These are phyloP conservation scores for Xanthoconium purpureum DNA, from an alignment of 768 basidiomycete species.

Conservation along the genomic window DNA sequence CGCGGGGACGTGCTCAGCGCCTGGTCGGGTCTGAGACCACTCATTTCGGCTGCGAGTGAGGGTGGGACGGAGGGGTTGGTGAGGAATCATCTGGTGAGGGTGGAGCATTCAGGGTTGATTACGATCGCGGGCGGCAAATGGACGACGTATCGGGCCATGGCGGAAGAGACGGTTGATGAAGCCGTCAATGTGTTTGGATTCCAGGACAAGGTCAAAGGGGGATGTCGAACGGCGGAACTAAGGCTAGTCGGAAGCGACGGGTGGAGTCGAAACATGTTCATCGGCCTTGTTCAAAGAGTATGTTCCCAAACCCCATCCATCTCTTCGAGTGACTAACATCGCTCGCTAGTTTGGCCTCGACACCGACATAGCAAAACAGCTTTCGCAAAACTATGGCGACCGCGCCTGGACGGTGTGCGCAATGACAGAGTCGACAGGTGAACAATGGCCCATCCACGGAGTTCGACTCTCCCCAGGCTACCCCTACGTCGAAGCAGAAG, in stretches of 20 bases:
- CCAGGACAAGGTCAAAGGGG: conserved; percentile 47
- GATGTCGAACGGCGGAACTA: conserved; percentile 76
- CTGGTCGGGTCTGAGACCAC: conserved; percentile 89
- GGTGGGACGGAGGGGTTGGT: conserved; percentile 84
- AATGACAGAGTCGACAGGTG: conserved; percentile 72
- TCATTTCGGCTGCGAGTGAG: conserved; percentile 78
- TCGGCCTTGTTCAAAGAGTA: conserved; percentile 88
- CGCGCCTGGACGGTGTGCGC: conserved; percentile 93
- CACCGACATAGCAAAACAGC: conserved; percentile 88
- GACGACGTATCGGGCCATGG: conserved; percentile 98
- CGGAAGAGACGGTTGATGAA: conserved; percentile 87
- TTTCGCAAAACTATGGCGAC: conserved; percentile 94
- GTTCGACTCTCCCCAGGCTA: conserved; percentile 66
- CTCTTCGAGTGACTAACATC: background rate
- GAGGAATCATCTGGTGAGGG: conserved; percentile 88
- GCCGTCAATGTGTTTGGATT: conserved; percentile 80
- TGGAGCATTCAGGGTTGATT: conserved; percentile 74
- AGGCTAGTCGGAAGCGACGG: conserved; percentile 89
- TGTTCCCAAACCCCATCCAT: conserved; percentile 14
- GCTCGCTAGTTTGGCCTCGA: conserved; percentile 74
- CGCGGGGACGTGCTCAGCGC: conserved; percentile 94
- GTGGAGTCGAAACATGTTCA: conserved; percentile 97
- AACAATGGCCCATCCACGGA: conserved; percentile 85
- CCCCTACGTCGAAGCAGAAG: conserved; percentile 92
- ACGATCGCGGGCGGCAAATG: conserved; percentile 98